Conservation (phyloP, 2,329 filamentous ascomycete species). For the Daldinia eschscholtzii region DNA sequence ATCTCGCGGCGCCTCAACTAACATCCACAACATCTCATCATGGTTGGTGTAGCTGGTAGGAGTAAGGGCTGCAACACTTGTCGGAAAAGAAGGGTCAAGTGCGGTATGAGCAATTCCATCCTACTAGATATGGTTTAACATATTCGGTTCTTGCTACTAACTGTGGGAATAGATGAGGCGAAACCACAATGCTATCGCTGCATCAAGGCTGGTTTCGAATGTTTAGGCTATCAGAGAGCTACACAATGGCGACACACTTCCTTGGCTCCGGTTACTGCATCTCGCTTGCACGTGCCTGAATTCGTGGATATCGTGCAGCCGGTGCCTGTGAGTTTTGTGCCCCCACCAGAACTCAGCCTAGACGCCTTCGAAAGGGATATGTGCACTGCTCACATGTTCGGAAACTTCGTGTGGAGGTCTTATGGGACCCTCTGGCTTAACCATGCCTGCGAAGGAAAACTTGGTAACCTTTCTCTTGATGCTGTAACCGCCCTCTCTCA, state of each 20-base stretch:
- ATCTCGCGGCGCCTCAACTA: neutral
- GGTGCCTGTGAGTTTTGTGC: constrained; percentile 10
- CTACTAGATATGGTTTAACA: neutral
- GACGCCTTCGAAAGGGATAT: constrained; percentile 35
- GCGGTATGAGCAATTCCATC: constrained; percentile 30
- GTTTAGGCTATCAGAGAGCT: constrained; percentile 40
- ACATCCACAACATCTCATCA: constrained; percentile 16
- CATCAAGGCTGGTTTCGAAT: constrained; percentile 39
- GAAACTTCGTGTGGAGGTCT: constrained; percentile 42
- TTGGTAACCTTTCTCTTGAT: constrained; percentile 35
- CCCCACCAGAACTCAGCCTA: constrained; percentile 36
- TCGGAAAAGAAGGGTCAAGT: constrained; percentile 40
- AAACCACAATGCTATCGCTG: constrained; percentile 42
- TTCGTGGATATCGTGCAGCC: constrained; percentile 16
- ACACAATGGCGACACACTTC: constrained; percentile 43
- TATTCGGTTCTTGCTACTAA: constrained; percentile 19
- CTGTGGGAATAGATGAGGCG: constrained; percentile 34
- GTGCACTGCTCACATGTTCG: constrained; percentile 36
- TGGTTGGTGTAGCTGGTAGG: constrained; percentile 43
- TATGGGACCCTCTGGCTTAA: constrained; percentile 41
- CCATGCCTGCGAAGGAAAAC: constrained; percentile 37
- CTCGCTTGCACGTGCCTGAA: constrained; percentile 23
- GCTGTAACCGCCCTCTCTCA: constrained; percentile 40
- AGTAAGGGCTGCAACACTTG: constrained; percentile 44
- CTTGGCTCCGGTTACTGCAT: constrained; percentile 19